These are phyloP conservation scores for Sclerotinia nivalis DNA, from an alignment of 2,329 filamentous ascomycete genomes.

Conservation along the genomic window DNA sequence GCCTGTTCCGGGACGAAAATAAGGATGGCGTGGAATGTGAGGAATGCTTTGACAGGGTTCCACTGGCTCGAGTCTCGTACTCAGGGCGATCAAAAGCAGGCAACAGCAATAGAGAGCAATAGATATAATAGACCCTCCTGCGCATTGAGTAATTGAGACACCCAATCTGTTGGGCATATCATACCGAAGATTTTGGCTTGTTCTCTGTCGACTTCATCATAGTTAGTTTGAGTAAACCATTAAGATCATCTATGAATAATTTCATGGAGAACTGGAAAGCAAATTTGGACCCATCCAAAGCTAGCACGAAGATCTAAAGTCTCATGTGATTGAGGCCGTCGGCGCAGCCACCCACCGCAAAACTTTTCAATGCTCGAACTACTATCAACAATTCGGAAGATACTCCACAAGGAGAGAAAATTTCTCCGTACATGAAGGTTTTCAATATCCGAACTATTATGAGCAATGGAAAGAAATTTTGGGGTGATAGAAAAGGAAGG, in stretches of 20 bases:
- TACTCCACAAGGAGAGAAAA: not conserved
- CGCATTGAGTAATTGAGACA: not conserved
- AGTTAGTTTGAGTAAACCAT: not conserved
- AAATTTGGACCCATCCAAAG: not conserved
- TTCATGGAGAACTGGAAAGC: not conserved
- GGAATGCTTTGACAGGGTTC: not conserved
- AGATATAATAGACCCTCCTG: not conserved
- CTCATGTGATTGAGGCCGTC: not conserved
- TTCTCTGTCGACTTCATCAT: conserved; percentile 7
- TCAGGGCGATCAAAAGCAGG: conserved; percentile 8
- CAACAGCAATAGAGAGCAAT: not conserved
- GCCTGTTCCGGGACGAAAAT: not conserved
- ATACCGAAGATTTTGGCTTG: not conserved
- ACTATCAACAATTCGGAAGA: not conserved
- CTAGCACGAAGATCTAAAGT: not conserved
- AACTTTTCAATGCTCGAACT: not conserved
- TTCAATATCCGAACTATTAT: not conserved
- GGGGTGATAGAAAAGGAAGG: not conserved
- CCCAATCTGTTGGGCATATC: not conserved
- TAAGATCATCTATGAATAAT: not conserved
- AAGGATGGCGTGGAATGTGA: conserved; percentile 4
- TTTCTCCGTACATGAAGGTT: not conserved
- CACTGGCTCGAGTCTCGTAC: not conserved
- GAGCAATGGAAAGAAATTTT: not conserved
- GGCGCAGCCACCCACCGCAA: too few species aligned